Conservation (phyloP, 2,329 filamentous ascomycete species). For the Bipolaris zeicola region DNA sequence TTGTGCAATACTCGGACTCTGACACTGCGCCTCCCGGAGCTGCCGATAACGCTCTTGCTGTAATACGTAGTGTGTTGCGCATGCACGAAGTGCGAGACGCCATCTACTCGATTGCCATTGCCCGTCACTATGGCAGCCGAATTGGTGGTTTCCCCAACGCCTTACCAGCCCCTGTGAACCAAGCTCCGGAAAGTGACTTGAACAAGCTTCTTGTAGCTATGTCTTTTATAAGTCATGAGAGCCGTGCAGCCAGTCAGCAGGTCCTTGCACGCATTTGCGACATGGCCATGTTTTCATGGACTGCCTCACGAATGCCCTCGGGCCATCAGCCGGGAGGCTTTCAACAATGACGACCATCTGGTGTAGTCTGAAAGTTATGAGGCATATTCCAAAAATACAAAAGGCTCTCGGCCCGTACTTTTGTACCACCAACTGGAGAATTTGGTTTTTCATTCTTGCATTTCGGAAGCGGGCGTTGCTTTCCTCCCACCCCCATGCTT, state of each 20-base stretch:
- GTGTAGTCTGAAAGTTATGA: background rate
- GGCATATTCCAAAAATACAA: background rate
- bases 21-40: constrained; percentile 61
- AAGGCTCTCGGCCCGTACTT: background rate
- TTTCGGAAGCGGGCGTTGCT: constrained; percentile 9
- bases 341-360: constrained; percentile 5
- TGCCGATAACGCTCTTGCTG: constrained; percentile 68
- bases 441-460: constrained; percentile 7
- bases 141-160: constrained; percentile 53
- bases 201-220: constrained; percentile 57
- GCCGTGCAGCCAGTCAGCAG: constrained; percentile 53
- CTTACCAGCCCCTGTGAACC: constrained; percentile 35
- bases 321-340: constrained; percentile 9
- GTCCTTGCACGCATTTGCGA: constrained; percentile 56
- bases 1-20: constrained; percentile 68
- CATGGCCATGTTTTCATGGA: constrained; percentile 56
- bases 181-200: constrained; percentile 43
- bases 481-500: constrained; percentile 5
- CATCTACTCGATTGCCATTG: constrained; percentile 84
- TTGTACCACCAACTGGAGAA: constrained; percentile 4
- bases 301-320: constrained; percentile 31
- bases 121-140: constrained; percentile 73
- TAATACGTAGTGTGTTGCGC: constrained; percentile 73
- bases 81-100: constrained; percentile 87
- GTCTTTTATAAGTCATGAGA: constrained; percentile 55